Conservation (phyloP, 805 yeast genomes). For the Jamesozyma jinghongensis region DNA sequence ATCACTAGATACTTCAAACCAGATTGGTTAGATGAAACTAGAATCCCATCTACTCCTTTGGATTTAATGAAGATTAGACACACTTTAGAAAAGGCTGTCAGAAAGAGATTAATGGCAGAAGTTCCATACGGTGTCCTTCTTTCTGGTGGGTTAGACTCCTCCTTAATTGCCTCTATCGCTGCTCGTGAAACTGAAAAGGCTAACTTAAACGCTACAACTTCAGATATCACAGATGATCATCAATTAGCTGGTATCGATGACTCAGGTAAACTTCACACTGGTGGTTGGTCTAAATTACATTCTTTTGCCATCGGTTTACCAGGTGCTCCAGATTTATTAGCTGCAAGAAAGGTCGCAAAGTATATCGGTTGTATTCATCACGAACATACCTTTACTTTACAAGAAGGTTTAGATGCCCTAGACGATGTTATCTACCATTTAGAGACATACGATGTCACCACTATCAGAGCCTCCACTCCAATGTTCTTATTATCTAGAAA, state of each 20-base stretch:
- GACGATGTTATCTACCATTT: conserved; percentile 90
- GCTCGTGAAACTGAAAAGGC: conserved; percentile 86
- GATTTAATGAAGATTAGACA: conserved; percentile 68
- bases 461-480: conserved; percentile 98
- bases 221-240: conserved; percentile 44
- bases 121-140: conserved; percentile 97
- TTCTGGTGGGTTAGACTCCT: conserved; percentile 96
- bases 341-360: conserved; percentile 94
- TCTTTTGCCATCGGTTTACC: conserved; percentile 97
- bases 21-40: conserved; percentile 82
- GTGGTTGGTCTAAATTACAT: conserved; percentile 76
- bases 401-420: conserved; percentile 94
- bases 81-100: conserved; percentile 83
- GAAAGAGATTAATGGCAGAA: conserved; percentile 99
- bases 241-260: conserved; percentile 90
- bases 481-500: conserved; percentile 94
- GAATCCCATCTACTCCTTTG: conserved; percentile 66
- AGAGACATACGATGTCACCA: conserved; percentile 97
- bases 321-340: conserved; percentile 94
- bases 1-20: conserved; percentile 85
- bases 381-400: conserved; percentile 93
- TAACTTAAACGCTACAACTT: conserved; percentile 28
- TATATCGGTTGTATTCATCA: conserved; percentile 95
- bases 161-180: conserved; percentile 93
- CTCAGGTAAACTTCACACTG: conserved; percentile 67